Evolutionary conservation across 75 land plant genomes (phyloP), one percentile per base, ranked within the genome.

Genomic region (Sequoiadendron giganteum): DNA sequence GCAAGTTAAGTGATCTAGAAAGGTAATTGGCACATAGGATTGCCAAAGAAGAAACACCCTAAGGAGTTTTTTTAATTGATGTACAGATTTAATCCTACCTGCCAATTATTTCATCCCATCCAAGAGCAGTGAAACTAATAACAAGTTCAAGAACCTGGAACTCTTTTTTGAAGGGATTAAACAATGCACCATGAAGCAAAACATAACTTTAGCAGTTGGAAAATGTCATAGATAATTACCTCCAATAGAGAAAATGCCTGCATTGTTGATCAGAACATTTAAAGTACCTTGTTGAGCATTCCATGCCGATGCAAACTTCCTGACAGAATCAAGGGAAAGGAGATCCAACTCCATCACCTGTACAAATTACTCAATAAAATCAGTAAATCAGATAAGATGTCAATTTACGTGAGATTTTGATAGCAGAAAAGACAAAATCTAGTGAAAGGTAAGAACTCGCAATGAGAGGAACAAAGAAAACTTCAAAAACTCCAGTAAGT

Each of bases 321-420:
- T 92, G 38, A 97, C 98, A 86, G 99, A 96, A 21, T 95, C 93
- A 72, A 96, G 89, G 0, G 97, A 96, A 42, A 96, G 93, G 85
- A 97, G 95, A 94, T 97, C 93, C 85, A 97, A 85, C 90, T 95
- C 95, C 97, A 97, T 96, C 85, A 95, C 99, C 99, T 98, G 84
- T 36, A 90, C 16, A 88, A 61, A 34, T 76, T 47, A 30, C 81
- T 21, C 34, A 11, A 72, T 65, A 43, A 30, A 5, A 65, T 80
- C 84, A 85, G 52, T 28, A 34, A 25, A 56, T 18, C 87, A 55
- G 34, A 85, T 21, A 56, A 81, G 43, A 81, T 21, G n/a, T 21
- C 47, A 40, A 43, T 43, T 77, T 43, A 21, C 19, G 45, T 82
- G 30, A 45, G 84, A 28, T 15, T 47, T 47, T 25, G 28, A 47